Conservation (phyloP, 331 rosid genomes). For the Erythrophleum ivorense region DNA sequence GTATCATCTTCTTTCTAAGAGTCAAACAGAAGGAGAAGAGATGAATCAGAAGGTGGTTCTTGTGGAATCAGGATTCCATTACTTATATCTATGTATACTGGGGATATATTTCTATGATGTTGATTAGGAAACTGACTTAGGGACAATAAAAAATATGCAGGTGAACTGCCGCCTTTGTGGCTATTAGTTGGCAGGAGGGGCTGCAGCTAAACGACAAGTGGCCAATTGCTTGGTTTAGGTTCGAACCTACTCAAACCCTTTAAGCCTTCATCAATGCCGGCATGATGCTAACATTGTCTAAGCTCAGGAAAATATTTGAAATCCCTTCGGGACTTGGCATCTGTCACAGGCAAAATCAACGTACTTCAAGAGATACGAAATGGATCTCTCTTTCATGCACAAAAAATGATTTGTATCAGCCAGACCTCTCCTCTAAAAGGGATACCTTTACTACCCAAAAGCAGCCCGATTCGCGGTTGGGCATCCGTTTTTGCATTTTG, state of each 20-base stretch:
- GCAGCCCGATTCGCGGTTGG: slow-evolving; percentile 32
- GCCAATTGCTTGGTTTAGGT: not conserved
- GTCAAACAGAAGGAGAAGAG: not conserved
- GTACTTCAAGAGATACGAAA: not conserved
- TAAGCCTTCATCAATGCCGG: not conserved
- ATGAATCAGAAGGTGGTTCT: not conserved
- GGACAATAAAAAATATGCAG: not conserved
- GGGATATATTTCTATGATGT: not conserved
- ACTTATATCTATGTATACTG: not conserved
- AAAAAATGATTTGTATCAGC: slow-evolving; percentile 23
- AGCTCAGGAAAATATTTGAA: not conserved
- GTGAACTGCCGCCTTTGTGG: not conserved
- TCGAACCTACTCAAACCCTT: not conserved
- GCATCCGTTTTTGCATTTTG: slow-evolving; percentile 72
- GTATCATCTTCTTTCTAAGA: not conserved
- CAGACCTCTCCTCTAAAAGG: slow-evolving; percentile 22
- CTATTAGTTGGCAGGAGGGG: not conserved
- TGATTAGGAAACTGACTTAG: not conserved
- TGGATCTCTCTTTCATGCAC: not conserved
- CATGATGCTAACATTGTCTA: not conserved
- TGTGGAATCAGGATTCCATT: not conserved
- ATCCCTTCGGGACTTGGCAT: not conserved
- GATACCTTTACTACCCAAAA: slow-evolving; percentile 38
- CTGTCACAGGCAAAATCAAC: not conserved
- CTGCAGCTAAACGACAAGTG: not conserved